Conservation (phyloP, 2,329 filamentous ascomycete species). For the Diplodia scrobiculata region DNA sequence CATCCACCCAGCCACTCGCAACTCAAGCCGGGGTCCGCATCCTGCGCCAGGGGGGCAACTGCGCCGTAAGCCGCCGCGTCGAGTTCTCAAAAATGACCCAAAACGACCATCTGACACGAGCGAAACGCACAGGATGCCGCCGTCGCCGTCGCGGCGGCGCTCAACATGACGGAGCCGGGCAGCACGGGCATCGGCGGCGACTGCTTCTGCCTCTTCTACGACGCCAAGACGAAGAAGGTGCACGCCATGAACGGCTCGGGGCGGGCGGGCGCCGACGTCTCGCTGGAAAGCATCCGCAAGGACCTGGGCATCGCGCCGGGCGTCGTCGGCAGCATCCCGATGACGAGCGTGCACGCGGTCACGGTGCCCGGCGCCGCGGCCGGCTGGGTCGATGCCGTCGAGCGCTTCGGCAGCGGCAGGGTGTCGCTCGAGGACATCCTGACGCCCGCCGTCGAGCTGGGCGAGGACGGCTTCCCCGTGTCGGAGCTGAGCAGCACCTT, state of each 20-base stretch:
- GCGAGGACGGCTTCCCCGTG: constrained; percentile 86
- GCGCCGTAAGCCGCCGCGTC: constrained; percentile 62
- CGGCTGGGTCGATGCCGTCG: constrained; percentile 88
- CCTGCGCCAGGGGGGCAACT: constrained; percentile 86
- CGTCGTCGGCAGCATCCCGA: constrained; percentile 65
- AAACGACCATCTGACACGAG: not conserved
- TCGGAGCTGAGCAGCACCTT: constrained; percentile 72
- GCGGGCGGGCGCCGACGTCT: constrained; percentile 70
- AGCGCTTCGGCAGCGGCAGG: constrained; percentile 86
- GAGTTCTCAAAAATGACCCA: not conserved
- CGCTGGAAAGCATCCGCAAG: constrained; percentile 68
- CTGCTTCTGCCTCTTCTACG: constrained; percentile 93
- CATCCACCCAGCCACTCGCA: constrained; percentile 86
- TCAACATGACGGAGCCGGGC: constrained; percentile 91
- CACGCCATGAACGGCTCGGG: constrained; percentile 90
- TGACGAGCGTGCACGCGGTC: constrained; percentile 74
- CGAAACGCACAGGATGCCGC: constrained; percentile 73
- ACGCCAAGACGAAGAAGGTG: constrained; percentile 78
- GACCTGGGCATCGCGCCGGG: constrained; percentile 67
- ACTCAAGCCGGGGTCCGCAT: constrained; percentile 84
- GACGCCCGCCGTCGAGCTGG: constrained; percentile 78
- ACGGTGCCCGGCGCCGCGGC: constrained; percentile 89
- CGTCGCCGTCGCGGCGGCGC: constrained; percentile 84
- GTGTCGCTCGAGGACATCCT: constrained; percentile 76
- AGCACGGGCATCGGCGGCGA: constrained; percentile 96